Conservation (phyloP, 192 early-diverging fungal species). For the Coemansia sp. region DNA sequence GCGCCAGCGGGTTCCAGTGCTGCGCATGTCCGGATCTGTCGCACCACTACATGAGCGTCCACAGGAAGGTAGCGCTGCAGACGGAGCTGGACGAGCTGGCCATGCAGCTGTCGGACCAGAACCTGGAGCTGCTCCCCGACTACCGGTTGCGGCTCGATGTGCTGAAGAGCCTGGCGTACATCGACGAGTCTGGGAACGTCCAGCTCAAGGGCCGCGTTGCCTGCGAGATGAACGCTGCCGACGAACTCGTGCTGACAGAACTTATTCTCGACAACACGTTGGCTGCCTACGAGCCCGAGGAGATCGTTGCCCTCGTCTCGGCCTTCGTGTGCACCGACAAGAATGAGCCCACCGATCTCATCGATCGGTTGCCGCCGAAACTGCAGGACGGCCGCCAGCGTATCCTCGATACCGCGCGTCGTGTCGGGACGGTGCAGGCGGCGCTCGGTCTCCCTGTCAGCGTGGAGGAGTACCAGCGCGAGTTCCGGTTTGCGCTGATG, state of each 20-base stretch:
- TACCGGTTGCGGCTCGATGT: conserved; percentile 89
- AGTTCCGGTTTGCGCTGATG: conserved; percentile 84
- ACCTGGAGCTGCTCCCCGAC: conserved; percentile 90
- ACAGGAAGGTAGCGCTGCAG: conserved; percentile 65
- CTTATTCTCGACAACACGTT: conserved; percentile 93
- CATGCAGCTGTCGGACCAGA: conserved; percentile 84
- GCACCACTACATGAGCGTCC: conserved; percentile 57
- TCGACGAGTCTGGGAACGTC: conserved; percentile 84
- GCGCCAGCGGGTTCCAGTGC: conserved; percentile 38
- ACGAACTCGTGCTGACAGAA: conserved; percentile 93
- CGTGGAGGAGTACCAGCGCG: conserved; percentile 49
- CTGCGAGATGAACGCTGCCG: conserved; percentile 96
- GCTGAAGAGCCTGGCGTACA: conserved; percentile 75
- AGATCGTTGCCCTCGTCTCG: conserved; percentile 91
- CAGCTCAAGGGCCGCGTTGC: conserved; percentile 95
- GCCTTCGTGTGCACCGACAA: conserved; percentile 97
- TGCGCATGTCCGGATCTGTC: conserved; percentile 40
- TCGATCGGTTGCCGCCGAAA: conserved; percentile 33
- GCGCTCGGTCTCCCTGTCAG: conserved; percentile 64
- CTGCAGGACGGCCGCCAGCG: conserved; percentile 57
- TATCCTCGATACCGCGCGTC: conserved; percentile 67
- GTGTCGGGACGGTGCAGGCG: conserved; percentile 74
- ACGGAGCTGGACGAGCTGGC: conserved; percentile 73
- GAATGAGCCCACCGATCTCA: conserved; percentile 48
- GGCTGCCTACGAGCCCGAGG: conserved; percentile 84